Evolutionary conservation across 352 stramenopile genomes (phyloP), one percentile per base, ranked within the genome.

Genomic region (Phytophthora pini): DNA sequence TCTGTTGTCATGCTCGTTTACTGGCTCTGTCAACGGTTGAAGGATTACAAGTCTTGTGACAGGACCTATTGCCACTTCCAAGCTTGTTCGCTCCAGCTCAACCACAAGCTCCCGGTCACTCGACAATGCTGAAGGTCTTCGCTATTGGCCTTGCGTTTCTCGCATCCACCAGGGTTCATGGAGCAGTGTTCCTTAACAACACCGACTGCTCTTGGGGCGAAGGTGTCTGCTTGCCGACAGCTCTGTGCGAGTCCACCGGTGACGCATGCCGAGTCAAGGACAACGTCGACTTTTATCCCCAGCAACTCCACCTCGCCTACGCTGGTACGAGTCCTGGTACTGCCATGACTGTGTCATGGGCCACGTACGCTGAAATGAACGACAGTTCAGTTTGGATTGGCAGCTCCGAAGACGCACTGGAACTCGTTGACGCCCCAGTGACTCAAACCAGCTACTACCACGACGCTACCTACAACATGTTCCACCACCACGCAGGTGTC

Each of bases 281-380:
- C 22, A 38, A 55, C 20, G 59, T 50, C 7, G 64, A 77, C 32
- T 74, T 48, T 20, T 44, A 50, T 12, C 78, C 80, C 4, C 72
- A 84, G 53, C 79, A 88, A 41, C 22, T 87, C 24, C 79, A 87
- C 47, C 43, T 87, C 12, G 73, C 79, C 36, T 87, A 74, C 41
- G 74, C 79, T 11, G 77, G 77, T 17, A 45, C 10, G 0, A 46
- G 57, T 7, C 44, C 72, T 11, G 76, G 79, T 34, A 83, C 76
- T 0, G 66, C 44, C 10, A 86, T 88, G 76, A 79, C 71, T 1
- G 26, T 88, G 36, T 88, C 79, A 3, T 88, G 79, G 79, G 53
- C 12, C 22, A 87, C 79, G 1, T 85, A 78, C 41, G 59, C 71
- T 4, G 17, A 70, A 4, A 54, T 79, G 1, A 17, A 55, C 5